These are phyloP conservation scores for Pseudoneurospora amorphoporcata DNA, from an alignment of 495 filamentous ascomycete species.

Conservation along the genomic window DNA sequence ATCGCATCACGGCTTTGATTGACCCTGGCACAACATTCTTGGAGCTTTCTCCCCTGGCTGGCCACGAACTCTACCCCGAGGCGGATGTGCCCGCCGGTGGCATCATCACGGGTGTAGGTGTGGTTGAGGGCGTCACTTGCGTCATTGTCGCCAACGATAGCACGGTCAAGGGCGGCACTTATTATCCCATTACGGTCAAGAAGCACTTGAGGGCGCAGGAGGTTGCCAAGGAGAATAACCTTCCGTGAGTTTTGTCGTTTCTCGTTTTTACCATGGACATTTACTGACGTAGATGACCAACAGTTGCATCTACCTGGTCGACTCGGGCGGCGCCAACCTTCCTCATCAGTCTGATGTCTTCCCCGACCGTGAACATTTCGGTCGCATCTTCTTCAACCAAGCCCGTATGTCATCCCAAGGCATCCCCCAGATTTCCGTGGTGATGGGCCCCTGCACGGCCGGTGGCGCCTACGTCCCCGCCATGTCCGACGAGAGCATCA, in stretches of 20 bases:
- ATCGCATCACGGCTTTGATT: constrained; percentile 77
- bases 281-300: neutral
- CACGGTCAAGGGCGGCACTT: constrained; percentile 98
- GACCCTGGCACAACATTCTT: constrained; percentile 87
- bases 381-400: constrained; percentile 97
- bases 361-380: constrained; percentile 90
- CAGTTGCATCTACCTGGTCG: constrained; percentile 88
- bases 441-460: constrained; percentile 96
- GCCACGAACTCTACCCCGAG: constrained; percentile 73
- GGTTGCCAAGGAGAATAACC: constrained; percentile 78
- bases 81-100: constrained; percentile 65
- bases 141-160: constrained; percentile 96
- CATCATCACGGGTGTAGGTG: constrained; percentile 88
- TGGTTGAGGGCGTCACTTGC: constrained; percentile 81
- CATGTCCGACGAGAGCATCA: constrained; percentile 97
- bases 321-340: constrained; percentile 92
- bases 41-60: constrained; percentile 81
- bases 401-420: constrained; percentile 78
- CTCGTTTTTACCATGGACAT: constrained; percentile 3
- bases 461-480: constrained; percentile 93
- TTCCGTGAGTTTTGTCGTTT: constrained; percentile 32
- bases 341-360: constrained; percentile 96
- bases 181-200: constrained; percentile 96
- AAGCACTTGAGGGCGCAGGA: constrained; percentile 92
- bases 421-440: constrained; percentile 89